Percentiles rank a stretch among this genome's conserved stretches.
Conservation (phyloP, 306 rosid genomes). For the Sechiopsis laciniata region DNA sequence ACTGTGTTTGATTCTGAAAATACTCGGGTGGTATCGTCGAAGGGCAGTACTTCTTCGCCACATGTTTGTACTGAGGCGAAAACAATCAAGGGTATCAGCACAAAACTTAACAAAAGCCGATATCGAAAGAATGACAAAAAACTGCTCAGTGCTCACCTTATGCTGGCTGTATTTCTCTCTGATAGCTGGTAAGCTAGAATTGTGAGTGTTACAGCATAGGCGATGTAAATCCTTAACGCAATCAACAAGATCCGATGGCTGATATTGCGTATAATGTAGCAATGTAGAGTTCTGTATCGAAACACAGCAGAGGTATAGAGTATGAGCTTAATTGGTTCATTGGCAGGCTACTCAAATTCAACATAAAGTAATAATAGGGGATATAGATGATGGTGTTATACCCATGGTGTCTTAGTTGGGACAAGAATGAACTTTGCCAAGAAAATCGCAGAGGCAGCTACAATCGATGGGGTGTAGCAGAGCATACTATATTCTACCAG, state of each 20-base stretch:
- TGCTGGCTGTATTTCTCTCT: slow-evolving; percentile 58
- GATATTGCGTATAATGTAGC: slow-evolving; percentile 52
- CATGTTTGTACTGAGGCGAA: slow-evolving; percentile 73
- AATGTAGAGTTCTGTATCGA: slow-evolving; percentile 43
- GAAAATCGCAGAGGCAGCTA: slow-evolving; percentile 88
- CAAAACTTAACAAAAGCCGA: too few species aligned
- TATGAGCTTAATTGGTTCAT: background rate
- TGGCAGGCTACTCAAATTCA: background rate
- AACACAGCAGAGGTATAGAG: background rate
- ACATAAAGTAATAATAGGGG: background rate
- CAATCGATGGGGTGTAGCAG: slow-evolving; percentile 64
- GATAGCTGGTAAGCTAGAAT: slow-evolving; percentile 48
- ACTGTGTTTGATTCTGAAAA: slow-evolving; percentile 40
- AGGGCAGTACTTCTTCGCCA: slow-evolving; percentile 70
- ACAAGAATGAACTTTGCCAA: slow-evolving; percentile 57
- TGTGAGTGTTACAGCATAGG: slow-evolving; percentile 32
- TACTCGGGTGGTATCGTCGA: slow-evolving; percentile 57
- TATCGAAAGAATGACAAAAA: too few species aligned
- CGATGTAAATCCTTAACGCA: slow-evolving; percentile 46
- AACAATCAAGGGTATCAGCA: slow-evolving; percentile 8
- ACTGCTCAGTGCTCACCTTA: slow-evolving; percentile 35
- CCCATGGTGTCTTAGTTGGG: slow-evolving; percentile 87
- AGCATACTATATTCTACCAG: slow-evolving; percentile 86
- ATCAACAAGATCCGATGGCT: slow-evolving; percentile 33
- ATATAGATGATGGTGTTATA: slow-evolving; percentile 22